Evolutionary conservation across 768 basidiomycete species (phyloP).

Genomic region (Lactifluus pinguis): DNA sequence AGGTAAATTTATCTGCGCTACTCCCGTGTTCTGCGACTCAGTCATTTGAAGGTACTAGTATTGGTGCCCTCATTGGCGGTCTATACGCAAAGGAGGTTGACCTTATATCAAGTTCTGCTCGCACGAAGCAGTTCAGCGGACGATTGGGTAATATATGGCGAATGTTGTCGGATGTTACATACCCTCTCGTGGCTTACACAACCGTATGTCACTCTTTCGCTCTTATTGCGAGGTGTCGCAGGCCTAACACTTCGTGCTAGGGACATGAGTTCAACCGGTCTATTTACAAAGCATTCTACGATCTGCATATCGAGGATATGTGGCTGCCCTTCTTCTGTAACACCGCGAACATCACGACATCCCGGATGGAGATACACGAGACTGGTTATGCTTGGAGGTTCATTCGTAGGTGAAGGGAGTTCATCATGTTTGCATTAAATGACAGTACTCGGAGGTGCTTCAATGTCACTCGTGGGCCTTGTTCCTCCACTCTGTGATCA

Average conservation of each 20-base stretch:
- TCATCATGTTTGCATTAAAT: neutral
- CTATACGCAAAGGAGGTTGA: slow-evolving; percentile 94
- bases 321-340: slow-evolving; percentile 99
- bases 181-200: slow-evolving; percentile 87
- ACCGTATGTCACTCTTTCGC: slow-evolving; percentile 39
- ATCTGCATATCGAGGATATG: slow-evolving; percentile 94
- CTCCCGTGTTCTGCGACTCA: neutral
- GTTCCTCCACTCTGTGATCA: slow-evolving; percentile 92
- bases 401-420: slow-evolving; percentile 47
- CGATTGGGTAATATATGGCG: slow-evolving; percentile 94
- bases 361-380: slow-evolving; percentile 94
- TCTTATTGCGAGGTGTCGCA: neutral
- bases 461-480: slow-evolving; percentile 94
- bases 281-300: slow-evolving; percentile 93
- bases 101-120: slow-evolving; percentile 71
- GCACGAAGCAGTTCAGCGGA: slow-evolving; percentile 85
- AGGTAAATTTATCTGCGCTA: slow-evolving; percentile 34
- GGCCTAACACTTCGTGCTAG: slow-evolving; percentile 32
- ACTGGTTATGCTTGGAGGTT: slow-evolving; percentile 98
- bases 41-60: slow-evolving; percentile 58
- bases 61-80: slow-evolving; percentile 88
- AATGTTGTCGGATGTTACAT: slow-evolving; percentile 87
- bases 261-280: slow-evolving; percentile 93
- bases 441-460: slow-evolving; percentile 54
- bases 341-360: slow-evolving; percentile 93